These are phyloP conservation scores for Blastobotrys persicus DNA, from an alignment of 1,139 yeast genomes.

Conservation along the genomic window DNA sequence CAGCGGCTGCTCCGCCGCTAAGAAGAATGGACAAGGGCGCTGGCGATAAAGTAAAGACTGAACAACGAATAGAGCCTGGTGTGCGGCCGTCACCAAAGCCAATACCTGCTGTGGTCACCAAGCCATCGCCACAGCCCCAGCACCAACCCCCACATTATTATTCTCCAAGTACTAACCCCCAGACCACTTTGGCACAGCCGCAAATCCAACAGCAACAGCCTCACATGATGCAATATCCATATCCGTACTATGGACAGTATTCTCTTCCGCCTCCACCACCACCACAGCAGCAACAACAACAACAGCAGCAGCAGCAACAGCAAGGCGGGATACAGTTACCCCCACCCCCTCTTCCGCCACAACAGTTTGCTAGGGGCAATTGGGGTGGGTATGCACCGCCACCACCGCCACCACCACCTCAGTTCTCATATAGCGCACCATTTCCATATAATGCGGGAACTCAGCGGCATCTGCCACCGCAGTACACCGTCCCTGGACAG, in stretches of 20 bases:
- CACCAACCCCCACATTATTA: neutral
- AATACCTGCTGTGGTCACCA: neutral
- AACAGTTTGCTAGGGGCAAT: constrained; percentile 11
- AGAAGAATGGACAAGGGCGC: neutral
- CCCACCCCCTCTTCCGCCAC: constrained; percentile 11
- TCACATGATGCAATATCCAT: neutral
- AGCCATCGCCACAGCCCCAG: constrained; percentile 14
- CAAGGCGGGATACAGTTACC: constrained; percentile 11
- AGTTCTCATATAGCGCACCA: neutral
- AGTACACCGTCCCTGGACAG: neutral
- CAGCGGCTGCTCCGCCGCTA: neutral
- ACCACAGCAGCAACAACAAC: constrained; percentile 5
- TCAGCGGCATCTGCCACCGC: constrained; percentile 4
- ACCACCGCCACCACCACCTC: constrained; percentile 8
- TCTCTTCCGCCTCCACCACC: constrained; percentile 13
- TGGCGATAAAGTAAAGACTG: neutral
- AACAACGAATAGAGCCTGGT: constrained; percentile 6
- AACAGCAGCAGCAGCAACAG: constrained; percentile 18
- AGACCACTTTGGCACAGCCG: neutral
- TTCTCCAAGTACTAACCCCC: no score
- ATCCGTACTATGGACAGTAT: constrained; percentile 4
- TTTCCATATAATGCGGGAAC: constrained; percentile 4
- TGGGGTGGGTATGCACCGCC: constrained; percentile 13
- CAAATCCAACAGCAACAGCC: neutral
- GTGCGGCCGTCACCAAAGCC: neutral